Percentiles rank a stretch among this genome's conserved stretches.
Conservation (phyloP, 2,329 filamentous ascomycete species). For the Coniochaeta sp. region DNA sequence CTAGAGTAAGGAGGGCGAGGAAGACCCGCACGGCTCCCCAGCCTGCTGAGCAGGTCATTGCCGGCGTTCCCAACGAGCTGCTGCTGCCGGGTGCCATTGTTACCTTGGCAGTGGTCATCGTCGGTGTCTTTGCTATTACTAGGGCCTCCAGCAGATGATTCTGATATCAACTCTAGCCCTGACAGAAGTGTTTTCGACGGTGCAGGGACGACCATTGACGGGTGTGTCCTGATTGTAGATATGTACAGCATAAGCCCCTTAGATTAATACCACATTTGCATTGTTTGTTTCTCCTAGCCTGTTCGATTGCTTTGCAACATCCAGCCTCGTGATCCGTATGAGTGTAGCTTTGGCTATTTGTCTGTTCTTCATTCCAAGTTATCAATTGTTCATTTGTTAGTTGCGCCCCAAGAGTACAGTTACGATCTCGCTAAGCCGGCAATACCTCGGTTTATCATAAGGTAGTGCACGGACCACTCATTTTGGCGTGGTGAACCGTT, state of each 20-base stretch:
- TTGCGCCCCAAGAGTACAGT: too few species aligned
- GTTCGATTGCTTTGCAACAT: too few species aligned
- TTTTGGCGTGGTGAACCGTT: neutral
- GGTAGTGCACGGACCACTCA: neutral
- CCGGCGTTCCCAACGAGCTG: conserved; percentile 88
- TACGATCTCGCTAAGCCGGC: neutral
- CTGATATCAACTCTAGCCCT: neutral
- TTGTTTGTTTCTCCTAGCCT: too few species aligned
- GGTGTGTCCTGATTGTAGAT: conserved; percentile 9
- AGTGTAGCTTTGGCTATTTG: too few species aligned
- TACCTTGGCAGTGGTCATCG: conserved; percentile 88
- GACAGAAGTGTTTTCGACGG: neutral
- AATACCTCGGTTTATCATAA: neutral
- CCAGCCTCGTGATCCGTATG: too few species aligned
- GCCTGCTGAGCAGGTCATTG: conserved; percentile 63
- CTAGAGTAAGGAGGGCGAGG: conserved; percentile 33
- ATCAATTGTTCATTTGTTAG: too few species aligned
- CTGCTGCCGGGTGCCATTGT: conserved; percentile 90
- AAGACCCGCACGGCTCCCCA: conserved; percentile 25
- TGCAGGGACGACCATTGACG: neutral
- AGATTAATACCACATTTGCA: conserved; percentile 6
- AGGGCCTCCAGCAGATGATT: conserved; percentile 50
- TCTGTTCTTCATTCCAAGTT: too few species aligned
- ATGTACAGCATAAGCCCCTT: conserved; percentile 11
- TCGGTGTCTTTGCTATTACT: conserved; percentile 85